Percentiles rank a stretch among this genome's conserved stretches.
phyloP scores from a whole-genome alignment of 306 rosid genomes.

The Abrus pulchellus region DNA sequence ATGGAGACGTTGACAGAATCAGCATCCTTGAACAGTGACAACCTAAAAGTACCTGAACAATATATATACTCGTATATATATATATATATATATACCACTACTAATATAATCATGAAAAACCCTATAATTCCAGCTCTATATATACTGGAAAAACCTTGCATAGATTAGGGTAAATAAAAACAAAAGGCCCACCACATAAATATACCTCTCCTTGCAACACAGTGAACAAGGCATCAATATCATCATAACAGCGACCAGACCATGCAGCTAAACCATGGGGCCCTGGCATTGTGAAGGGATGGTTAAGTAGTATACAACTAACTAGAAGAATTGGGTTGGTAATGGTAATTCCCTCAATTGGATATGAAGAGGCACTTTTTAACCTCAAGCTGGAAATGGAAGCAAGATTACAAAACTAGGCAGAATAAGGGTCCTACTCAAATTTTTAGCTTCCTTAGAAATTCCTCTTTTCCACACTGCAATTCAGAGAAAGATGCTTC shows the following conservation, averaged over 20 bases:
- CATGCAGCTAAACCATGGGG: conserved; percentile 32
- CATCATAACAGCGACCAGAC: conserved; percentile 28
- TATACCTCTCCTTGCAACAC: background rate
- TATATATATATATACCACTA: background rate
- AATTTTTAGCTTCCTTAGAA: conserved; percentile 47
- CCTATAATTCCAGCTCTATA: conserved; percentile 10
- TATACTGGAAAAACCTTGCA: conserved; percentile 30
- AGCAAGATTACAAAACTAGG: conserved; percentile 24
- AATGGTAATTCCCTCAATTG: conserved; percentile 21
- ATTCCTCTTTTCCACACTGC: conserved; percentile 38
- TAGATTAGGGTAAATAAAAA: background rate
- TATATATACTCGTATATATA: background rate
- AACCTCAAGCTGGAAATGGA: conserved; percentile 49
- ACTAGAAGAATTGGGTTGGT: conserved; percentile 20
- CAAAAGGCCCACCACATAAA: conserved; percentile 45
- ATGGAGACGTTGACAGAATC: conserved; percentile 49
- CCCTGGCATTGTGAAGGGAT: conserved; percentile 39
- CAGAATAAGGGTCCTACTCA: conserved; percentile 42
- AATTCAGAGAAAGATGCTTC: conserved; percentile 28
- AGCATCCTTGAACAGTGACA: conserved; percentile 33
- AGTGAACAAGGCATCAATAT: conserved; percentile 39
- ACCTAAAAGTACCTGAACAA: conserved; percentile 12
- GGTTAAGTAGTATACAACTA: conserved; percentile 28
- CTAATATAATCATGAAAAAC: background rate
- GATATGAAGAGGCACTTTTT: conserved; percentile 37